Evolutionary conservation across 768 basidiomycete species (phyloP), one percentile per base, ranked within the genome.

Genomic region (Crepidotus variabilis): DNA sequence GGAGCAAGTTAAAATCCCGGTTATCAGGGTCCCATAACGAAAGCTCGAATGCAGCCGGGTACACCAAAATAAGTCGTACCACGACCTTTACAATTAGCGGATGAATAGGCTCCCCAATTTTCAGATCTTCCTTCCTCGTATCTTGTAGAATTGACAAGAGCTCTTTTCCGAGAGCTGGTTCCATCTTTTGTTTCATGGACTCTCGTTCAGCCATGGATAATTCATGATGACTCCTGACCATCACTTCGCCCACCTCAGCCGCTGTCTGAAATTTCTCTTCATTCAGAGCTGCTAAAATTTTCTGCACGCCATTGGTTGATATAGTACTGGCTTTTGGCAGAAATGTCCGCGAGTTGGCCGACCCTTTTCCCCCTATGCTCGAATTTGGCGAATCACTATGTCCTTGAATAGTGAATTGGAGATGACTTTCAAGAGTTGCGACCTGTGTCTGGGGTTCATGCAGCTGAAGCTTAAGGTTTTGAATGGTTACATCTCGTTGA

Each of bases 251-350:
- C 55, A 83, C 72, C 55, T 67, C 71, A 0, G 78, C 76, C 0
- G 80, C 76, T 13, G 72, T 72, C 60, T 84, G 79, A 22, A 73
- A 73, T 36, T 81, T 77, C 56, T 77, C 75, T 9, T 77, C 67
- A 58, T 83, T 83, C 16, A 85, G 65, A 21, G 71, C 66, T 48
- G 74, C 72, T 13, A 83, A 64, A 59, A 76, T 71, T 2, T 56
- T 62, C 36, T 75, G 67, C 14, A 83, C 72, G 28, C 83, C 79
- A 14, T 68, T 67, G 2, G 71, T 73, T 2, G 81, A 77, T 51
- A 74, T 67, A 0, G 64, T 47, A 56, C 82, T 79, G 0, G 72
- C 74, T 18, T 69, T 78, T 0, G 72, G 69, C 51, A 79, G 68
- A 68, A 74, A 81, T 49, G 65, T 69, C 62, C 79, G 78, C 8